Conservation (phyloP, 2,329 filamentous ascomycete species). For the Neobulgaria alba region DNA sequence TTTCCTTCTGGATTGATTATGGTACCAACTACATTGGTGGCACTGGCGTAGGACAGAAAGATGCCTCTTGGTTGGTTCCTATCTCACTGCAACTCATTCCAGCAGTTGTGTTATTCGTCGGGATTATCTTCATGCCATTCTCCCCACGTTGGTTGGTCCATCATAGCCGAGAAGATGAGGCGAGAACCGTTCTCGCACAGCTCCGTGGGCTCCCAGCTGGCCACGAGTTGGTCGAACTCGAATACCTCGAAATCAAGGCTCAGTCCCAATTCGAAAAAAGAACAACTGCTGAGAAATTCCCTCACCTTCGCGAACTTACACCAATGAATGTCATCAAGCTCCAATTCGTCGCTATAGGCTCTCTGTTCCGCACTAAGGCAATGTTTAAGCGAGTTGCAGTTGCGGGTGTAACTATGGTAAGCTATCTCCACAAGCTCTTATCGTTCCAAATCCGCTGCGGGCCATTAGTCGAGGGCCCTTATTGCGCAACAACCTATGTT, state of each 20-base stretch:
- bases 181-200: background rate
- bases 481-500: too few relatives aligned
- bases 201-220: conserved; percentile 1
- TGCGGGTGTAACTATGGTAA: conserved; percentile 55
- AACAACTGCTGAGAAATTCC: conserved; percentile 58
- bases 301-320: conserved; percentile 51
- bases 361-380: conserved; percentile 53
- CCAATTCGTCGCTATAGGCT: conserved; percentile 58
- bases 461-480: too few relatives aligned
- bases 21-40: conserved; percentile 61
- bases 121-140: conserved; percentile 87
- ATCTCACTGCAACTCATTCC: conserved; percentile 88
- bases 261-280: conserved; percentile 71
- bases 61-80: conserved; percentile 85
- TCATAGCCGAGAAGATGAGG: background rate
- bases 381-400: conserved; percentile 61
- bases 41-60: conserved; percentile 49
- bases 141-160: conserved; percentile 78
- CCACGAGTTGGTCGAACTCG: conserved; percentile 34
- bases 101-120: conserved; percentile 72
- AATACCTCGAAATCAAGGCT: conserved; percentile 77
- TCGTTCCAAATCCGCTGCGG: too few relatives aligned
- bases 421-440: too few relatives aligned
- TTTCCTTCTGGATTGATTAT: conserved; percentile 97
- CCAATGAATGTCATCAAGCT: conserved; percentile 57